Conservation (phyloP, 2,329 filamentous ascomycete species). For the Ophioceras dolichostomum region DNA sequence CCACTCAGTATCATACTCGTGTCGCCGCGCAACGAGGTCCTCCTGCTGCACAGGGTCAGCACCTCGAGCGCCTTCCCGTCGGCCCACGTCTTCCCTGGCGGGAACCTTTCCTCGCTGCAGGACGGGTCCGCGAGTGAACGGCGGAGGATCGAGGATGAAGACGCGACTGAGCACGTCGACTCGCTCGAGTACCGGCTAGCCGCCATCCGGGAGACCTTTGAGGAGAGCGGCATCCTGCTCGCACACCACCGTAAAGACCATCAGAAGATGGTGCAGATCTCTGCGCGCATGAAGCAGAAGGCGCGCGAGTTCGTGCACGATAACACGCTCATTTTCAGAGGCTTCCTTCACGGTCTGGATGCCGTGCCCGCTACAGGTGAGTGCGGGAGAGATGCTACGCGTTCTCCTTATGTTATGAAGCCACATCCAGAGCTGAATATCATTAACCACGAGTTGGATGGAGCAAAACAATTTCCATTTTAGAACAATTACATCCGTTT, state of each 20-base stretch:
- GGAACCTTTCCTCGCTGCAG: slow-evolving; percentile 65
- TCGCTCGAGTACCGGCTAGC: slow-evolving; percentile 64
- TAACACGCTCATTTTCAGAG: slow-evolving; percentile 49
- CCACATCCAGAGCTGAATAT: too few species aligned
- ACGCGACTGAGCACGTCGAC: slow-evolving; percentile 53
- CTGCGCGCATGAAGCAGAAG: slow-evolving; percentile 45
- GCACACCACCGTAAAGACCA: slow-evolving; percentile 33
- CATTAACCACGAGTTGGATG: too few species aligned
- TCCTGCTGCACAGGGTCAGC: slow-evolving; percentile 76
- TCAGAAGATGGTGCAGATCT: slow-evolving; percentile 35
- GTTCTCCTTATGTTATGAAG: too few species aligned
- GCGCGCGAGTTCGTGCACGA: slow-evolving; percentile 59
- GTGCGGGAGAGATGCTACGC: too few species aligned
- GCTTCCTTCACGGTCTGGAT: slow-evolving; percentile 48
- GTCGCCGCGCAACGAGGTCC: slow-evolving; percentile 74
- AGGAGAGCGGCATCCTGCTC: slow-evolving; percentile 84
- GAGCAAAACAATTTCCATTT: too few species aligned
- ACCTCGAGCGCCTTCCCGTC: slow-evolving; percentile 78
- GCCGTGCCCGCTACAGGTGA: slow-evolving; percentile 54
- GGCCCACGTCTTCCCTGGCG: slow-evolving; percentile 91
- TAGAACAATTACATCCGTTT: slow-evolving; percentile 61
- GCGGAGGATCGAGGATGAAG: slow-evolving; percentile 22
- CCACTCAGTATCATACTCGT: slow-evolving; percentile 69
- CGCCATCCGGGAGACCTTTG: slow-evolving; percentile 84
- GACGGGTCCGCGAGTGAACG: slow-evolving; percentile 46